These are phyloP conservation scores for Heliamphora exappendiculata DNA, from an alignment of 148 eudicot species.

Conservation along the genomic window DNA sequence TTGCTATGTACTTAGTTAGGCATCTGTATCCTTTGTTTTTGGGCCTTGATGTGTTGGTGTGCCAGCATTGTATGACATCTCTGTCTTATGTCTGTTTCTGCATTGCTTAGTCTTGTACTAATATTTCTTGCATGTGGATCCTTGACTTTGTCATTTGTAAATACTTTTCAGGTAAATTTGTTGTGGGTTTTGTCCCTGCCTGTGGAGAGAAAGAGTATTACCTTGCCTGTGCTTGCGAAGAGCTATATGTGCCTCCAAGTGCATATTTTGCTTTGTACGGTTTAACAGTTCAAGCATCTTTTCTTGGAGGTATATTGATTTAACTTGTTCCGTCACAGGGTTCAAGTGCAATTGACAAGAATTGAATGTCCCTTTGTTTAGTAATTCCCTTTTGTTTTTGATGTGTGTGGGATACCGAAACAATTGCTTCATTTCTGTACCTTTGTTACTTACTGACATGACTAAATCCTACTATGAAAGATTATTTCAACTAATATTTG, in stretches of 20 bases:
- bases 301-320: slow-evolving; percentile 73
- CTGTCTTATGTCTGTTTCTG: not conserved
- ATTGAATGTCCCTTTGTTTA: not conserved
- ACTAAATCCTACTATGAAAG: not conserved
- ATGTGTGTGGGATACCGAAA: not conserved
- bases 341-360: not conserved
- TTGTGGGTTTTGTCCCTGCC: slow-evolving; percentile 61
- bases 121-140: not conserved
- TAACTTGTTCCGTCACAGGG: not conserved
- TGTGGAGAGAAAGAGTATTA: slow-evolving; percentile 95
- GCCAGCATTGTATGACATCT: not conserved
- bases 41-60: not conserved
- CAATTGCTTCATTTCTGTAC: not conserved
- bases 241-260: slow-evolving; percentile 87
- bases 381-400: not conserved
- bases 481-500: not conserved
- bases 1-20: not conserved
- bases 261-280: slow-evolving; percentile 86
- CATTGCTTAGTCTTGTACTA: not conserved
- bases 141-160: not conserved
- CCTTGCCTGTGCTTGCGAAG: slow-evolving; percentile 83
- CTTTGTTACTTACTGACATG: too few species aligned
- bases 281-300: slow-evolving; percentile 71
- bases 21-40: not conserved
- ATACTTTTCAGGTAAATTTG: slow-evolving; percentile 59